Percentiles rank a stretch among this genome's conserved stretches.
These are phyloP conservation scores for Aspergillus ibericus DNA, from an alignment of 2,329 filamentous ascomycete species.

Conservation along the genomic window DNA sequence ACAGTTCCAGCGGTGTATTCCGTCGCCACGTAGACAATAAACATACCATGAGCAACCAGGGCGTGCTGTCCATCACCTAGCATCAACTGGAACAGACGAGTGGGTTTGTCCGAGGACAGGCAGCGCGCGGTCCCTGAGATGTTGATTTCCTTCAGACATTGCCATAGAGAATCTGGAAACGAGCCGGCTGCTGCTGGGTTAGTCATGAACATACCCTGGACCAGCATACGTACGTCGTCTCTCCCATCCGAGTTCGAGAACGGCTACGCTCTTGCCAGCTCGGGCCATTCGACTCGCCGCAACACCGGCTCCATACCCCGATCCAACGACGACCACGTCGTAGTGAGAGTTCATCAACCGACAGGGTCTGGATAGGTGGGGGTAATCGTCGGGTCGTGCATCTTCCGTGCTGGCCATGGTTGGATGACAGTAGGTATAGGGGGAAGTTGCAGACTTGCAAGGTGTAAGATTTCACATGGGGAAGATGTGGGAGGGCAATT, in stretches of 20 bases:
- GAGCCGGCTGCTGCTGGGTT: slow-evolving; percentile 10
- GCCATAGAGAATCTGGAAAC: slow-evolving; percentile 13
- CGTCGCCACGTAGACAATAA: no score
- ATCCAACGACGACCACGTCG: slow-evolving; percentile 67
- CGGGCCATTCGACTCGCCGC: slow-evolving; percentile 66
- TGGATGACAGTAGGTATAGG: not conserved
- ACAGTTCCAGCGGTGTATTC: no score
- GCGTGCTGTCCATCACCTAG: slow-evolving; percentile 65
- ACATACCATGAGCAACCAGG: slow-evolving; percentile 58
- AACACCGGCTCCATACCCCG: slow-evolving; percentile 67
- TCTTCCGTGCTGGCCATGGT: not conserved
- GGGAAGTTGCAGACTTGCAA: not conserved
- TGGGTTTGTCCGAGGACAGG: slow-evolving; percentile 49
- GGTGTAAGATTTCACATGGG: no score
- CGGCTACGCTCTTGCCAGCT: slow-evolving; percentile 59
- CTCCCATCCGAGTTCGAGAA: slow-evolving; percentile 65
- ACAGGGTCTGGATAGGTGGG: not conserved
- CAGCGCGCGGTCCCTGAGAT: slow-evolving; percentile 14
- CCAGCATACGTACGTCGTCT: slow-evolving; percentile 53
- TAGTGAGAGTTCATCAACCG: slow-evolving; percentile 41
- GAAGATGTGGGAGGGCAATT: no score
- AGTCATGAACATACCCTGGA: not conserved
- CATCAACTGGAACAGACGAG: slow-evolving; percentile 64
- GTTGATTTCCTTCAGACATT: slow-evolving; percentile 11
- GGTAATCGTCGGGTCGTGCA: not conserved